These are phyloP conservation scores for Beauveria sp. DNA, from an alignment of 2,329 filamentous ascomycete species.

Conservation along the genomic window DNA sequence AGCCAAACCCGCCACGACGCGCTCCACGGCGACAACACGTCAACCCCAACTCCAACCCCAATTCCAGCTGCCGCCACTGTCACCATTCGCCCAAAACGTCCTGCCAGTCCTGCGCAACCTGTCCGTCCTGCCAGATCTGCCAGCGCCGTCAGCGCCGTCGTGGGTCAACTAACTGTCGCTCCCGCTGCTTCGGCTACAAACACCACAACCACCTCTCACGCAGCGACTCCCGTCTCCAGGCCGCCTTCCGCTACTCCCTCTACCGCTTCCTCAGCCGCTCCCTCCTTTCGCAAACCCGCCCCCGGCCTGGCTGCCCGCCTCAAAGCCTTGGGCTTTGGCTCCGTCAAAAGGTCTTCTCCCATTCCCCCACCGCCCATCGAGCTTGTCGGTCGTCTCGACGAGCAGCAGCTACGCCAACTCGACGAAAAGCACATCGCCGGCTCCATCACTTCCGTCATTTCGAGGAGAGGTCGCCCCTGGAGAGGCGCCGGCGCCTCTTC, in stretches of 20 bases:
- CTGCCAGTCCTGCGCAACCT: too few species aligned
- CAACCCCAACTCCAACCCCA: background rate
- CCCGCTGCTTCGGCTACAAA: conserved; percentile 4
- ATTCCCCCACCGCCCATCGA: conserved; percentile 27
- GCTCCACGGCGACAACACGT: conserved; percentile 4
- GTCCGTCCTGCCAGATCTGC: background rate
- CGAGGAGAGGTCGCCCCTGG: conserved; percentile 65
- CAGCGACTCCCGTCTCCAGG: background rate
- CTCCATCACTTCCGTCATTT: conserved; percentile 42
- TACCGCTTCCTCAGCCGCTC: conserved; percentile 17
- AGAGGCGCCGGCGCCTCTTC: conserved; percentile 48
- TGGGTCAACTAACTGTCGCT: background rate
- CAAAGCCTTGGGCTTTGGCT: conserved; percentile 56
- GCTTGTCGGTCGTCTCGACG: conserved; percentile 59
- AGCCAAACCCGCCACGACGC: conserved; percentile 9
- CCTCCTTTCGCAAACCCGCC: conserved; percentile 47
- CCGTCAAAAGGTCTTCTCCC: conserved; percentile 29
- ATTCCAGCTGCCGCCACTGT: background rate
- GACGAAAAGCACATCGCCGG: conserved; percentile 58
- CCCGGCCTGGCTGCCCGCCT: conserved; percentile 58
- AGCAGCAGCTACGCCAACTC: conserved; percentile 61
- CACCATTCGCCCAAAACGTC: background rate
- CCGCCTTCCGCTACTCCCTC: conserved; percentile 3
- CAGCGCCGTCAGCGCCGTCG: background rate
- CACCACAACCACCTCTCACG: background rate